Evolutionary conservation across 371 early-diverging fungal genomes (phyloP).

Genomic region (Mortierella polycephala): DNA sequence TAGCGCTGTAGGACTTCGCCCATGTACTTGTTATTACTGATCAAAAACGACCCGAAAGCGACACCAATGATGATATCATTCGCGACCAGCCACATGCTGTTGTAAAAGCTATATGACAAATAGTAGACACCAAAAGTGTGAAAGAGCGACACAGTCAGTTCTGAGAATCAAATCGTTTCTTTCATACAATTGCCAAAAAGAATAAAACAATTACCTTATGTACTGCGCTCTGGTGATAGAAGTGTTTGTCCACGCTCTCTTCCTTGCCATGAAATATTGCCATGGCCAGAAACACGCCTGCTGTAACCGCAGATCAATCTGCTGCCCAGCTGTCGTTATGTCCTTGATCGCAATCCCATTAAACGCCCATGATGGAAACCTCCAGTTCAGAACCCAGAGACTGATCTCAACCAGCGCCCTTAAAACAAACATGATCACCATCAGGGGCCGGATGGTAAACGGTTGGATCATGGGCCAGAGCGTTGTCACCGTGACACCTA

Average conservation of each 20-base stretch:
- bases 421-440: conserved; percentile 58
- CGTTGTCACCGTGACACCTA: conserved; percentile 43
- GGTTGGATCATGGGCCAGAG: conserved; percentile 52
- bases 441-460: conserved; percentile 50
- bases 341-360: conserved; percentile 74
- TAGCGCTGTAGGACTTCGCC: conserved; percentile 62
- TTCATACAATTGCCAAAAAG: neutral
- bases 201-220: conserved; percentile 67
- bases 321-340: conserved; percentile 76
- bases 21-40: conserved; percentile 68
- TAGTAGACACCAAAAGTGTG: too few relatives aligned
- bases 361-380: conserved; percentile 64
- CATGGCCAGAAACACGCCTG: conserved; percentile 87
- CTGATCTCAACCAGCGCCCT: conserved; percentile 62
- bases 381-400: conserved; percentile 63
- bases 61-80: conserved; percentile 93
- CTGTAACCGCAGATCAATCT: conserved; percentile 83
- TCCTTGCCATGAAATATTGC: conserved; percentile 75
- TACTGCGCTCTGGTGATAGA: conserved; percentile 82
- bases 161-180: too few relatives aligned
- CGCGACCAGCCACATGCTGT: conserved; percentile 94
- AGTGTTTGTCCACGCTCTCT: conserved; percentile 71
- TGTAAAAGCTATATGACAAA: conserved; percentile 78
- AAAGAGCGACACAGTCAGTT: neutral
- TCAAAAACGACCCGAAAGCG: conserved; percentile 79